Percentiles rank a stretch among this genome's conserved stretches.
Evolutionary conservation across 371 early-diverging fungal species (phyloP).

Genomic region (Mortierella sp.): DNA sequence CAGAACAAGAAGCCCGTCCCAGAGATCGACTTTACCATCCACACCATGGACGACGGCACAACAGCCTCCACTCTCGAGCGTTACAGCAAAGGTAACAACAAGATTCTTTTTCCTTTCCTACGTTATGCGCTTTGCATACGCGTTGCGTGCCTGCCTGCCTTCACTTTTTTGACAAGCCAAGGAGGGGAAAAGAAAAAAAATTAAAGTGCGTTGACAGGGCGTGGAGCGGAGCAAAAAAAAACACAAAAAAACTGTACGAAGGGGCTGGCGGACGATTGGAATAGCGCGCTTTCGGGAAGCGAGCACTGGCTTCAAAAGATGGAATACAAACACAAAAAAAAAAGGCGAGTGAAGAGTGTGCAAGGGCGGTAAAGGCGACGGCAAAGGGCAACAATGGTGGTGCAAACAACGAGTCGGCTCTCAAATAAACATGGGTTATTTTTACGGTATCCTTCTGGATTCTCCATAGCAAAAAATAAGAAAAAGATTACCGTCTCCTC

Average conservation of each 20-base stretch:
- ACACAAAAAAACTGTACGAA: background rate
- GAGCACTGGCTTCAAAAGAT: background rate
- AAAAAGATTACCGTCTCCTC: background rate
- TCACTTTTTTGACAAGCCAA: background rate
- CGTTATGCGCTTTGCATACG: background rate
- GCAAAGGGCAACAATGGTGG: background rate
- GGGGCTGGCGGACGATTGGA: conserved; percentile 2
- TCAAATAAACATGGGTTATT: conserved; percentile 15
- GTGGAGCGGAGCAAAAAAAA: background rate
- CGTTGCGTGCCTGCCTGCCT: background rate
- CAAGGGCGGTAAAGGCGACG: background rate
- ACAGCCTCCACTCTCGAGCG: conserved; percentile 83
- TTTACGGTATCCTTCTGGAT: conserved; percentile 11
- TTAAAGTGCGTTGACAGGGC: background rate
- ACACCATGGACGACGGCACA: conserved; percentile 84
- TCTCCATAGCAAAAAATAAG: conserved; percentile 6
- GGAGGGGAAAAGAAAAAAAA: background rate
- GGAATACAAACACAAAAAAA: background rate
- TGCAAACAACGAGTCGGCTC: conserved; percentile 1
- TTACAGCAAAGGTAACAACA: conserved; percentile 76
- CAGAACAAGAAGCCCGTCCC: conserved; percentile 58
- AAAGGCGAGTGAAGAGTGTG: background rate
- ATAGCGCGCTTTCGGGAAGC: background rate
- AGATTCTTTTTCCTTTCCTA: background rate
- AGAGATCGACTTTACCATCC: conserved; percentile 80